Evolutionary conservation across 2,329 filamentous ascomycete species (phyloP), one percentile per base, ranked within the genome.

Genomic region (Emergomyces africanus): DNA sequence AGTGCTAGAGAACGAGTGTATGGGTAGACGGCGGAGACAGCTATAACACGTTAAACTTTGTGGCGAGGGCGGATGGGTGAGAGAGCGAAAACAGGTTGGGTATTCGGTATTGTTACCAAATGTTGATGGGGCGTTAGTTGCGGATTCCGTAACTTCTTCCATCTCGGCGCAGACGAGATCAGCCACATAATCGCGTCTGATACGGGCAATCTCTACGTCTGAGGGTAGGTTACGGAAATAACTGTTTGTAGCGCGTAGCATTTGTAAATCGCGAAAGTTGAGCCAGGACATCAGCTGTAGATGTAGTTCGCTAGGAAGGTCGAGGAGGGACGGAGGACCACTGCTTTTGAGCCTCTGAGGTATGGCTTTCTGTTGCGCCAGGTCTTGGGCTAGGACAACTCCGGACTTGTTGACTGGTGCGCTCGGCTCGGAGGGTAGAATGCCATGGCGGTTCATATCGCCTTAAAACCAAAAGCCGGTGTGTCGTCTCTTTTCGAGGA

Each of bases 11-110:
- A 66, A 68, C 18, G 59, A 48, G 14, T 48, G 35, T 18, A 44
- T 39, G 18, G 58, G 61, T 28, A 65, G 48, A 23, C n/a, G 44
- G 10, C 57, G 59, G 18, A 68, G 59, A 54, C 66, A 67, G n/a
- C 59, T 49, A 60, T 66, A 66, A 50, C 66, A 67, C 5, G 42
- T 42, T 14, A 61, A 30, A 20, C 54, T 33, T 28, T 57, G 20
- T 41, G 62, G 51, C 58, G 58, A 39, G 28, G 57, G 14, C 57
- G 33, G n/a, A n/a, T n/a, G n/a, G n/a, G n/a, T n/a, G n/a, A n/a
- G n/a, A n/a, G n/a, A n/a, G n/a, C n/a, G n/a, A n/a, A n/a, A n/a
- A n/a, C n/a, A n/a, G n/a, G n/a, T n/a, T n/a, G n/a, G n/a, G n/a
- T n/a, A 23, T 23, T 14, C 14, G 41, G 6, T 37, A 28, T 55